Evolutionary conservation across 768 basidiomycete genomes (phyloP).

Genomic region (Lactifluus hygrophoroides): DNA sequence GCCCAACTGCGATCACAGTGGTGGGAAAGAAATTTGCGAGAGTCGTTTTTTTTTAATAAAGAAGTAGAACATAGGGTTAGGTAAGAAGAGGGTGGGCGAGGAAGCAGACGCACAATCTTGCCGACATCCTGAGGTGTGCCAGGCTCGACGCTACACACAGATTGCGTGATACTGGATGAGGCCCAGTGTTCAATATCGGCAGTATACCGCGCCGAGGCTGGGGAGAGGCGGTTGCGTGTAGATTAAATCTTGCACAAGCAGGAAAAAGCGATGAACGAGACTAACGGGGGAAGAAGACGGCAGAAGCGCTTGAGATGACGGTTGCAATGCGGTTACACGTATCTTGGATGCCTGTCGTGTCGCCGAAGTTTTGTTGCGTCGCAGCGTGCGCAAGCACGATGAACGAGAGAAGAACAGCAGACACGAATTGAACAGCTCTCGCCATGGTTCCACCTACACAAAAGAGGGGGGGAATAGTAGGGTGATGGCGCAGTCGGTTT

Average conservation of each 20-base stretch:
- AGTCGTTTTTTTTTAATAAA: too few relatives aligned
- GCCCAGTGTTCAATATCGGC: conserved; percentile 15
- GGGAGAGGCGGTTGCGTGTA: not conserved
- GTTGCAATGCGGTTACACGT: not conserved
- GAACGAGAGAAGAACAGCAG: not conserved
- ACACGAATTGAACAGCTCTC: not conserved
- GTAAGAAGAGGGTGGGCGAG: not conserved
- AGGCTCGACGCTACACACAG: conserved; percentile 22
- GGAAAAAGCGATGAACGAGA: not conserved
- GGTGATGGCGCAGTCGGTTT: not conserved
- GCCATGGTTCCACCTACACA: not conserved
- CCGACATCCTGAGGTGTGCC: conserved; percentile 19
- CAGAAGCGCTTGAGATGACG: conserved; percentile 3
- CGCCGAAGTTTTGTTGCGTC: not conserved
- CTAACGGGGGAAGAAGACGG: conserved; percentile 7
- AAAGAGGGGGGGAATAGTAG: not conserved
- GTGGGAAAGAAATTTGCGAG: not conserved
- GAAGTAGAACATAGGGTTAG: not conserved
- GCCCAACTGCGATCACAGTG: not conserved
- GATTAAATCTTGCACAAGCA: not conserved
- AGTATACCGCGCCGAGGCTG: conserved; percentile 4
- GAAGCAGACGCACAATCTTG: conserved; percentile 7
- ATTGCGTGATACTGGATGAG: conserved; percentile 2
- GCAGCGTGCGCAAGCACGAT: not conserved
- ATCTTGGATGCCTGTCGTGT: not conserved